Percentiles rank a stretch among this genome's conserved stretches.
These are phyloP conservation scores for Chrysoporthe puriensis DNA, from an alignment of 2,329 filamentous ascomycete genomes.

Conservation along the genomic window DNA sequence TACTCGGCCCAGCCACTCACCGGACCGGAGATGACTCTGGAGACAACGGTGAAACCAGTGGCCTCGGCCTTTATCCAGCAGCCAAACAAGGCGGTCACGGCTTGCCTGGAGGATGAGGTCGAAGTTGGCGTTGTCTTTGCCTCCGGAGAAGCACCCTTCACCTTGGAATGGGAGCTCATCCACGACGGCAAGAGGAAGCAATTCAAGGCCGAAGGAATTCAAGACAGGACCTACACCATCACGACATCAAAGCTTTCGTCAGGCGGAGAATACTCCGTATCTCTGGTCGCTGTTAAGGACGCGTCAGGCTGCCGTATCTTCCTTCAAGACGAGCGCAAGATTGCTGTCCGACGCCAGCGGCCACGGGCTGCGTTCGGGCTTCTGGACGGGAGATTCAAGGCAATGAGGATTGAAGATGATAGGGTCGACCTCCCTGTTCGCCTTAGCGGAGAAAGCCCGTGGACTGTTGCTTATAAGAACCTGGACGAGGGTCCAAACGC, in stretches of 20 bases:
- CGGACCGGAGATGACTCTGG: conserved; percentile 66
- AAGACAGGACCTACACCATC: conserved; percentile 68
- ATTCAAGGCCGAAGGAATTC: conserved; percentile 66
- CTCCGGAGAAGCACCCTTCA: conserved; percentile 84
- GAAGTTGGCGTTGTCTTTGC: conserved; percentile 71
- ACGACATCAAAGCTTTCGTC: conserved; percentile 73
- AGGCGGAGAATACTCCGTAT: conserved; percentile 88
- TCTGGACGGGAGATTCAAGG: conserved; percentile 76
- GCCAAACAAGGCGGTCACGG: conserved; percentile 58
- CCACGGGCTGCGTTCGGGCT: conserved; percentile 85
- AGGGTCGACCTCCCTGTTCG: conserved; percentile 77
- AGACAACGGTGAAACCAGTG: conserved; percentile 92
- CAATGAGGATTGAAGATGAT: conserved; percentile 77
- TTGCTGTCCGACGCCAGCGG: conserved; percentile 84
- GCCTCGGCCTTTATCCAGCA: conserved; percentile 75
- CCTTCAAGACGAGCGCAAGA: conserved; percentile 81
- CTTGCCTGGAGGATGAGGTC: conserved; percentile 83
- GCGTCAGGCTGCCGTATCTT: conserved; percentile 83
- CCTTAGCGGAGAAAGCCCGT: conserved; percentile 83
- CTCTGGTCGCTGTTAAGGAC: conserved; percentile 85
- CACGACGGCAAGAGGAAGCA: conserved; percentile 85
- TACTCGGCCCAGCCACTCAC: conserved; percentile 70
- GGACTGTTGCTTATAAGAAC: conserved; percentile 78
- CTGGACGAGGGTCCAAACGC: conserved; percentile 54
- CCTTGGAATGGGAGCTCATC: conserved; percentile 87